A percentile compares a stretch with the other conserved stretches of the same genome.
These are phyloP conservation scores for Clavulina sp. DNA, from an alignment of 768 basidiomycete genomes.

Conservation along the genomic window DNA sequence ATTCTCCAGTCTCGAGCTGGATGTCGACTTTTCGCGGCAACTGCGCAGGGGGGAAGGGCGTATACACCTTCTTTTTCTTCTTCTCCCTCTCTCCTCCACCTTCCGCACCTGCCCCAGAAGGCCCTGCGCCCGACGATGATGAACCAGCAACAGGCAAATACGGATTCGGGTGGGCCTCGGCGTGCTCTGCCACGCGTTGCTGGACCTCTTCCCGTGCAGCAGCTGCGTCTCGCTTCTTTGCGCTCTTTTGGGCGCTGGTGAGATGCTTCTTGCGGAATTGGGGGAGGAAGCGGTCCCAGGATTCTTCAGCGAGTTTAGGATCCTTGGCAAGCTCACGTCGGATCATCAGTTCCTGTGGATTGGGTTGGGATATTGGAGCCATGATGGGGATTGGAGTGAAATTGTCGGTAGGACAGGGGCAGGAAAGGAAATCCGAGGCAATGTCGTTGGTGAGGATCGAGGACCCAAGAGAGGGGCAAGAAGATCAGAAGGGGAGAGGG, in stretches of 20 bases:
- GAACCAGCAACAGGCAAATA: neutral
- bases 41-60: slow-evolving; percentile 97
- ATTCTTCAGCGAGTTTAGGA: slow-evolving; percentile 81
- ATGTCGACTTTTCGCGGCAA: slow-evolving; percentile 88
- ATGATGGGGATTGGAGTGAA: neutral
- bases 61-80: slow-evolving; percentile 76
- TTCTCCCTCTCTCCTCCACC: slow-evolving; percentile 25
- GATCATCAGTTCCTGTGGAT: slow-evolving; percentile 87
- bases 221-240: slow-evolving; percentile 64
- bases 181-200: neutral
- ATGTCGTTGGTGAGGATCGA: too few relatives aligned
- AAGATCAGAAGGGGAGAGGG: neutral
- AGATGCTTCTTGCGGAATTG: slow-evolving; percentile 88
- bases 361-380: neutral
- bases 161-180: neutral
- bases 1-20: slow-evolving; percentile 91
- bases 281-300: slow-evolving; percentile 95
- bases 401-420: too few relatives aligned
- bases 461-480: too few relatives aligned
- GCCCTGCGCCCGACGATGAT: slow-evolving; percentile 14
- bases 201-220: slow-evolving; percentile 36
- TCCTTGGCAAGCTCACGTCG: slow-evolving; percentile 95
- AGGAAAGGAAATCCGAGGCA: too few relatives aligned
- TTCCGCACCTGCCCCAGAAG: neutral
- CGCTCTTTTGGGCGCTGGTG: slow-evolving; percentile 85